Percentiles rank a stretch among this genome's conserved stretches.
Evolutionary conservation across 352 stramenopile species (phyloP).

Genomic region (Pythium plurisporium): DNA sequence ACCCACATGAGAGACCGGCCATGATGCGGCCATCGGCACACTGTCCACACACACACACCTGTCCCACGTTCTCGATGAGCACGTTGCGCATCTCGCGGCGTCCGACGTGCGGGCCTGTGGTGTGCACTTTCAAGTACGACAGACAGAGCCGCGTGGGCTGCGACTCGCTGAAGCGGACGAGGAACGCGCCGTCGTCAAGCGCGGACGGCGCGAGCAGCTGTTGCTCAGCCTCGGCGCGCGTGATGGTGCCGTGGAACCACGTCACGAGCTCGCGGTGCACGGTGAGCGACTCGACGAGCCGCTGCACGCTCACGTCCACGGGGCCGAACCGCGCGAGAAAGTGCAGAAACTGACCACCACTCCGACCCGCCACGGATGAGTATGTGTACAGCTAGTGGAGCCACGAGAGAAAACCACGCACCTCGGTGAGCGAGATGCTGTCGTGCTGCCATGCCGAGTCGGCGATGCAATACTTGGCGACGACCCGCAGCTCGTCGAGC

Average conservation of each 20-base stretch:
- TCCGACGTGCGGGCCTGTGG: conserved; percentile 21
- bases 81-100: conserved; percentile 67
- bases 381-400: neutral
- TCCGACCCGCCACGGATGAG: no score
- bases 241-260: conserved; percentile 73
- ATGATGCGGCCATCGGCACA: no score
- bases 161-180: conserved; percentile 76
- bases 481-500: conserved; percentile 48
- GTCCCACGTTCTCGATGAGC: conserved; percentile 56
- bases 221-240: conserved; percentile 40
- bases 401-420: conserved; percentile 11
- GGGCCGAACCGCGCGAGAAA: conserved; percentile 74
- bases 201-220: conserved; percentile 23
- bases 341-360: conserved; percentile 40
- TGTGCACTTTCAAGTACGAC: conserved; percentile 73
- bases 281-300: conserved; percentile 59
- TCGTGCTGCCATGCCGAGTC: conserved; percentile 36
- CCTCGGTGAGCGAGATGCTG: conserved; percentile 40
- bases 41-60: neutral
- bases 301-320: conserved; percentile 46
- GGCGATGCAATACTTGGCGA: conserved; percentile 52
- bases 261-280: conserved; percentile 51
- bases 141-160: conserved; percentile 74
- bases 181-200: conserved; percentile 59
- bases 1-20: neutral